Percentiles rank a stretch among this genome's conserved stretches.
Evolutionary conservation across 441 rosid species (phyloP).

Genomic region (Pelargonium myrrhifolium): DNA sequence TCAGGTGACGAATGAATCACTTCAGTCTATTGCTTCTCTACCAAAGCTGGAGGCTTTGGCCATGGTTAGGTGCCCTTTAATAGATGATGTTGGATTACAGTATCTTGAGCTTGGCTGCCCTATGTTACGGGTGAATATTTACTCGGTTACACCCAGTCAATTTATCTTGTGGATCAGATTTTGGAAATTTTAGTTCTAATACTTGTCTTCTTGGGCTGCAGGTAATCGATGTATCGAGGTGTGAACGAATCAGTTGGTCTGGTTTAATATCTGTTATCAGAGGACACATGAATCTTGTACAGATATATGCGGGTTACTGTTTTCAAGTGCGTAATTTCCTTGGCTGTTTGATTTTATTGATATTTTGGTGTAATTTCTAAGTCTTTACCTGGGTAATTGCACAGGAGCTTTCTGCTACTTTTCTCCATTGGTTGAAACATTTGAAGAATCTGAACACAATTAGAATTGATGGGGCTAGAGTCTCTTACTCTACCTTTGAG

Average conservation of each 20-base stretch:
- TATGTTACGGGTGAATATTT: constrained; percentile 42
- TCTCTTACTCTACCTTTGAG: constrained; percentile 43
- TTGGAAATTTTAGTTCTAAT: not conserved
- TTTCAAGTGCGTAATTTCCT: constrained; percentile 46
- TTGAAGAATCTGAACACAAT: constrained; percentile 52
- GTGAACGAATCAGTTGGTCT: constrained; percentile 48
- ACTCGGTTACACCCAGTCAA: not conserved
- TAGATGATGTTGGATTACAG: constrained; percentile 58
- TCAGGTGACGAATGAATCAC: constrained; percentile 67
- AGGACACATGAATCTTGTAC: constrained; percentile 52
- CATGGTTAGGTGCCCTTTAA: constrained; percentile 51
- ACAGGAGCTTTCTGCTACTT: constrained; percentile 49
- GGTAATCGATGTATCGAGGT: constrained; percentile 73
- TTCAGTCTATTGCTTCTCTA: constrained; percentile 53
- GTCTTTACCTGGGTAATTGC: constrained; percentile 10
- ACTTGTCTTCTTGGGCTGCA: constrained; percentile 19
- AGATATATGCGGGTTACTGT: constrained; percentile 55
- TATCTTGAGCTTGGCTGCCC: constrained; percentile 62
- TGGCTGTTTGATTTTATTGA: not conserved
- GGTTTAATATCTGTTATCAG: constrained; percentile 45
- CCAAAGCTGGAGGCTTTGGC: constrained; percentile 52
- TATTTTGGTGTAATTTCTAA: constrained; percentile 1
- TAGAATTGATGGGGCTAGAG: constrained; percentile 52
- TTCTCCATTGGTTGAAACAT: constrained; percentile 36
- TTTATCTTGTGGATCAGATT: not conserved